These are phyloP conservation scores for Schwanniomyces occidentalis DNA, from an alignment of 805 yeast species.

Conservation along the genomic window DNA sequence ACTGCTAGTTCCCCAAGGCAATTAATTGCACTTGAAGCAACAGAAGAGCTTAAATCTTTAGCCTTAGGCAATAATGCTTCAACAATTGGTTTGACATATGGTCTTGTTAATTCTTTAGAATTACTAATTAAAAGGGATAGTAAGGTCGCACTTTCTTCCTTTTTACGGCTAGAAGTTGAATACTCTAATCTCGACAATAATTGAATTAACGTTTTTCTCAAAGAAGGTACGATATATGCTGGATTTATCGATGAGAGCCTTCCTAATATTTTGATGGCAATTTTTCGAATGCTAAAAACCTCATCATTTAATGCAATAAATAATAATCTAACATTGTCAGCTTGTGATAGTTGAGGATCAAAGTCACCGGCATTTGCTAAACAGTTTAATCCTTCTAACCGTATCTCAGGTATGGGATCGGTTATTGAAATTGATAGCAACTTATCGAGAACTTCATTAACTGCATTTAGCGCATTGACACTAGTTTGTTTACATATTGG, in stretches of 20 bases:
- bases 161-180: slow-evolving; percentile 68
- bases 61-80: slow-evolving; percentile 80
- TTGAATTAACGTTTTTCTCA: slow-evolving; percentile 84
- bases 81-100: slow-evolving; percentile 89
- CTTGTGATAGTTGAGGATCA: slow-evolving; percentile 92
- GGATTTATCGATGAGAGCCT: slow-evolving; percentile 85
- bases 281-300: slow-evolving; percentile 75
- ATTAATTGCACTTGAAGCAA: slow-evolving; percentile 79
- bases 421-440: slow-evolving; percentile 81
- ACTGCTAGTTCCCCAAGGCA: slow-evolving; percentile 88
- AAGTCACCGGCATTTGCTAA: slow-evolving; percentile 62
- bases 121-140: slow-evolving; percentile 72
- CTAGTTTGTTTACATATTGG: slow-evolving; percentile 85
- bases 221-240: slow-evolving; percentile 91
- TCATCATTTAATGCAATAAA: slow-evolving; percentile 93
- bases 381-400: slow-evolving; percentile 74
- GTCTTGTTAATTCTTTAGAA: slow-evolving; percentile 80
- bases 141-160: slow-evolving; percentile 83
- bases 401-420: slow-evolving; percentile 82
- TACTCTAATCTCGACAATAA: slow-evolving; percentile 81
- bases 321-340: slow-evolving; percentile 80
- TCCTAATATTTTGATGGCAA: slow-evolving; percentile 78
- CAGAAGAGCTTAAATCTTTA: slow-evolving; percentile 70
- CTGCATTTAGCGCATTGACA: slow-evolving; percentile 76
- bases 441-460: slow-evolving; percentile 80